Conservation (phyloP, 768 basidiomycete species). For the Artomyces pyxidatus region DNA sequence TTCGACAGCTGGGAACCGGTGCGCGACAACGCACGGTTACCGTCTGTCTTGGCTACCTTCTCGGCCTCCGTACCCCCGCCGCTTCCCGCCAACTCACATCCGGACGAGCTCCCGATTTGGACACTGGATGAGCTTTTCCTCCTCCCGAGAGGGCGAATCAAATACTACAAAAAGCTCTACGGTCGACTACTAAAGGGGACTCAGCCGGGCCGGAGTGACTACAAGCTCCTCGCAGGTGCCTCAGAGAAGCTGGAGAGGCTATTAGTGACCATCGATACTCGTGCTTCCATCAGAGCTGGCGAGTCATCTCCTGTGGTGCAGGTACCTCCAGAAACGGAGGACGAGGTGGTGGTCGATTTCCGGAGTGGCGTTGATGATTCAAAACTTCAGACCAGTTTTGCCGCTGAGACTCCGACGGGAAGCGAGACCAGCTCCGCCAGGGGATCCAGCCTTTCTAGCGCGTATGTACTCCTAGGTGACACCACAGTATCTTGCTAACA, state of each 20-base stretch:
- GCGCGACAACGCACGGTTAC: constrained; percentile 63
- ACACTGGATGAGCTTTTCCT: constrained; percentile 84
- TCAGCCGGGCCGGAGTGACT: constrained; percentile 78
- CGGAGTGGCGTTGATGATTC: constrained; percentile 16
- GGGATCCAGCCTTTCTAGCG: constrained; percentile 42
- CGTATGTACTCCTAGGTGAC: constrained; percentile 45
- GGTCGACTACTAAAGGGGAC: constrained; percentile 79
- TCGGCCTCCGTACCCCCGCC: constrained; percentile 59
- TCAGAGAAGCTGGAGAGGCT: constrained; percentile 73
- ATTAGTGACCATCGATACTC: constrained; percentile 55
- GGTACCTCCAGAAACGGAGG: constrained; percentile 32
- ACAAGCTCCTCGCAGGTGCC: constrained; percentile 71
- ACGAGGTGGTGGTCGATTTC: constrained; percentile 53
- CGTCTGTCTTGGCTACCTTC: constrained; percentile 58
- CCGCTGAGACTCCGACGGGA: constrained; percentile 25
- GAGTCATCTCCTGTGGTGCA: constrained; percentile 15
- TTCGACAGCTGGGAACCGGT: constrained; percentile 85
- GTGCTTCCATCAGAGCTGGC: constrained; percentile 48
- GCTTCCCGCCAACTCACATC: constrained; percentile 26
- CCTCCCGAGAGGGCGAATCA: constrained; percentile 74
- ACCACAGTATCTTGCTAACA: too few relatives aligned
- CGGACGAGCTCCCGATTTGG: constrained; percentile 46
- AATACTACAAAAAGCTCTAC: constrained; percentile 91
- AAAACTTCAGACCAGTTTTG: constrained; percentile 10
- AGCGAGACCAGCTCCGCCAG: constrained; percentile 46